phyloP scores from a whole-genome alignment of 2,329 filamentous ascomycete genomes.

The Botryotinia narcissicola region DNA sequence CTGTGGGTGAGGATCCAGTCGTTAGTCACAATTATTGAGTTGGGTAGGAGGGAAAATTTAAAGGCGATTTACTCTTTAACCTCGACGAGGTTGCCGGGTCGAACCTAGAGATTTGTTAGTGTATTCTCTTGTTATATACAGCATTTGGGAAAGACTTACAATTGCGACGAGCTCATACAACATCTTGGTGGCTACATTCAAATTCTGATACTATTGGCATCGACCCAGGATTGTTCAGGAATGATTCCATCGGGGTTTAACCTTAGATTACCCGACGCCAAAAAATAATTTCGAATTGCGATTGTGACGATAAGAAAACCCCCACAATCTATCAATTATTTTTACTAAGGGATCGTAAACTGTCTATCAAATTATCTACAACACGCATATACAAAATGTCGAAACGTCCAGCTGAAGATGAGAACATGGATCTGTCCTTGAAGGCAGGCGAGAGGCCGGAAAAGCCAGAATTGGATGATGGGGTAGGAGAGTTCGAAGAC shows the following conservation, averaged over 20 bases:
- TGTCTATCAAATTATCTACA: conserved; percentile 2
- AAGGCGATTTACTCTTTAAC: conserved; percentile 79
- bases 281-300: conserved; percentile 20
- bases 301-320: conserved; percentile 30
- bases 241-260: conserved; percentile 5
- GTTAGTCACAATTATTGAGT: conserved; percentile 9
- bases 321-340: conserved; percentile 14
- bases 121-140: neutral
- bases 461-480: conserved; percentile 57
- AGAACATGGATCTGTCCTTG: conserved; percentile 49
- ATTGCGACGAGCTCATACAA: conserved; percentile 97
- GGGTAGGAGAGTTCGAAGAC: conserved; percentile 85
- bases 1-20: conserved; percentile 45
- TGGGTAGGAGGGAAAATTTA: conserved; percentile 21
- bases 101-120: conserved; percentile 61
- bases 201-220: conserved; percentile 14
- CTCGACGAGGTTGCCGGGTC: conserved; percentile 83
- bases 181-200: conserved; percentile 56
- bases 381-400: conserved; percentile 47
- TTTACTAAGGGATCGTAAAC: conserved; percentile 20
- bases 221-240: conserved; percentile 10
- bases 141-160: conserved; percentile 52
- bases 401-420: conserved; percentile 55
- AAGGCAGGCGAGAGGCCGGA: conserved; percentile 62
- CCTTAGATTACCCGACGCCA: conserved; percentile 14